Evolutionary conservation across 129 eudicot species (phyloP), one percentile per base, ranked within the genome.

Genomic region (Sambucus nigra): DNA sequence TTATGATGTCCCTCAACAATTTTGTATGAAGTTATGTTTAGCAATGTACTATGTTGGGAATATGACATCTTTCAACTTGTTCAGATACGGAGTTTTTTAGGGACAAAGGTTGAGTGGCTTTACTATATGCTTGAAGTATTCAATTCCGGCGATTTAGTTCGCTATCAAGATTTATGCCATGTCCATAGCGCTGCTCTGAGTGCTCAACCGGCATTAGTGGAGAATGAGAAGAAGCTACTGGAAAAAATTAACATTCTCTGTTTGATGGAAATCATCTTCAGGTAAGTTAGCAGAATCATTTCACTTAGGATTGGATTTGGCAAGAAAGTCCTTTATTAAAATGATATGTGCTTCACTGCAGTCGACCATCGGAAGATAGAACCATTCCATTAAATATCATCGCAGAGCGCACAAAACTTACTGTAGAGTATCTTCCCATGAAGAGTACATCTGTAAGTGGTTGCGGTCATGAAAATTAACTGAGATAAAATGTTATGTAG

Each of bases 181-280:
- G 94, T 83, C 44, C 96, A 87, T 60, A 57, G 75, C 55, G 83
- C 73, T 51, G 78, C 96, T 53, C 74, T 87, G 25, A 76, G 49
- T 25, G 69, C 83, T 51, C 96, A 87, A 71, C 94, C 96, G 15
- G 94, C 96, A 54, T 60, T 87, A 41, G 83, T 87, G 59, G 81
- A 75, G 67, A 87, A 87, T 26, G 94, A 83, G 76, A 82, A 75
- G 47, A 87, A 87, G 66, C 94, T 87, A 70, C 69, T 79, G 25
- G 96, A 82, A 67, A 87, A 87, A 81, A 87, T 87, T 14, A 87
- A 80, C 73, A 83, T 87, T 51, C 96, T 87, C 63, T 83, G 96
- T 67, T 72, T 87, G 71, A 87, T 87, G 96, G 96, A 87, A 71
- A 87, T 80, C n/a, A 83, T 87, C 66, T 87, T 87, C 82, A 82